Conservation (phyloP, 768 basidiomycete genomes). For the Rhodotorula kratochvilovae region DNA sequence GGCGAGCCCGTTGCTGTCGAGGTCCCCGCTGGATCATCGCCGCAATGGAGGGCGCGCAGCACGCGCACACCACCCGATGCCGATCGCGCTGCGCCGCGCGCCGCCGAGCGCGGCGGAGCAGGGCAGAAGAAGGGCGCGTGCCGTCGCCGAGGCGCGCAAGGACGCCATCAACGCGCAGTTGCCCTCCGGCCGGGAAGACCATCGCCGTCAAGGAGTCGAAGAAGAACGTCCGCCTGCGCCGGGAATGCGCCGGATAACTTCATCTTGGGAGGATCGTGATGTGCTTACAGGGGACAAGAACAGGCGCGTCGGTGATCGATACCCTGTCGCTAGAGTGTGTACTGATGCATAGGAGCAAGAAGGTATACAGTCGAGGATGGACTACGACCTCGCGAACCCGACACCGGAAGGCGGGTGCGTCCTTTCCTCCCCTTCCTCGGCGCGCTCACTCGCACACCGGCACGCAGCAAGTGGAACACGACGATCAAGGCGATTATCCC, state of each 20-base stretch:
- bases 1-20: conserved; percentile 13
- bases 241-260: conserved; percentile 43
- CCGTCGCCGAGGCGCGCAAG: conserved; percentile 38
- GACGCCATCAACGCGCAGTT: conserved; percentile 47
- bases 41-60: conserved; percentile 9
- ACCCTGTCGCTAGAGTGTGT: too few species aligned
- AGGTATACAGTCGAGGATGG: conserved; percentile 50
- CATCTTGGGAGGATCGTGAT: conserved; percentile 48
- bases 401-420: conserved; percentile 29
- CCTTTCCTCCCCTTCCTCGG: background rate
- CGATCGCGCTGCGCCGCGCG: conserved; percentile 1
- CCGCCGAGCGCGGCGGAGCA: too few species aligned
- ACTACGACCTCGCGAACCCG: conserved; percentile 42
- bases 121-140: conserved; percentile 33
- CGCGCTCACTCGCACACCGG: background rate
- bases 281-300: conserved; percentile 47
- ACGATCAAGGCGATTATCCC: conserved; percentile 50
- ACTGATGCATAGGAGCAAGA: background rate
- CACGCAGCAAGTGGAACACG: conserved; percentile 46
- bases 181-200: conserved; percentile 46
- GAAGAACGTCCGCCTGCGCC: conserved; percentile 2
- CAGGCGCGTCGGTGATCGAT: conserved; percentile 10
- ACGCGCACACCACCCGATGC: background rate
- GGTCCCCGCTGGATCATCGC: conserved; percentile 12
- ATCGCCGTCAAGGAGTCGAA: conserved; percentile 48